Percentiles rank a stretch among this genome's conserved stretches.
phyloP scores from a whole-genome alignment of 2,329 filamentous ascomycete genomes.

The Claviceps spartinae region DNA sequence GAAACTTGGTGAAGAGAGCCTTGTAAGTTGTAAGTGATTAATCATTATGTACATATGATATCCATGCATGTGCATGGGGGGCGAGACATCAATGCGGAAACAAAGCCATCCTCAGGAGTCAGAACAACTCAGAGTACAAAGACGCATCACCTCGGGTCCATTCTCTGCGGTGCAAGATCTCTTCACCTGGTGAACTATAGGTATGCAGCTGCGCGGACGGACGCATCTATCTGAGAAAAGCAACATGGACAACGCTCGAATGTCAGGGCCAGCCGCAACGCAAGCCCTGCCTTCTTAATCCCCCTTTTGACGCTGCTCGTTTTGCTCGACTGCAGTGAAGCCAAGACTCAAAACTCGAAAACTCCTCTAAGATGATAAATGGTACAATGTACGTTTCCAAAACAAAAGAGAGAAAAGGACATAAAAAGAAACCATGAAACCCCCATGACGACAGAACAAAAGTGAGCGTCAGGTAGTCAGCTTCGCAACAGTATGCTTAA shows the following conservation, averaged over 20 bases:
- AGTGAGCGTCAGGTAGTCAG: not conserved
- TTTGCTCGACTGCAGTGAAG: too few relatives aligned
- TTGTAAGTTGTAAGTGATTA: too few relatives aligned
- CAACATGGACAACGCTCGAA: not conserved
- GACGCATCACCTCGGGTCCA: not conserved
- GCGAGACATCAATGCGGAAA: too few relatives aligned
- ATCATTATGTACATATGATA: too few relatives aligned
- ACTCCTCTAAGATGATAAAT: conserved; percentile 1
- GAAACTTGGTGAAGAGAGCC: too few relatives aligned
- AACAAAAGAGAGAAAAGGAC: conserved; percentile 5
- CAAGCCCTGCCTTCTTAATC: not conserved
- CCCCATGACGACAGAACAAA: not conserved
- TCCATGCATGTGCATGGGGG: too few relatives aligned
- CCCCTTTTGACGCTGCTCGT: not conserved
- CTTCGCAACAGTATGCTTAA: conserved; percentile 7
- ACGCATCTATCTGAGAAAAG: not conserved
- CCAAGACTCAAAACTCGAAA: not conserved
- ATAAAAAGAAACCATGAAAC: not conserved
- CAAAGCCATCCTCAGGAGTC: too few relatives aligned
- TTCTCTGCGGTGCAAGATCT: not conserved
- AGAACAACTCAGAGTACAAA: not conserved
- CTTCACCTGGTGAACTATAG: not conserved
- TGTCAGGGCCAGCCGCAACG: not conserved
- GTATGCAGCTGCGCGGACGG: not conserved
- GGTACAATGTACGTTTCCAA: conserved; percentile 5